Evolutionary conservation across 805 yeast species (phyloP).

Genomic region (Ascoidea asiatica): DNA sequence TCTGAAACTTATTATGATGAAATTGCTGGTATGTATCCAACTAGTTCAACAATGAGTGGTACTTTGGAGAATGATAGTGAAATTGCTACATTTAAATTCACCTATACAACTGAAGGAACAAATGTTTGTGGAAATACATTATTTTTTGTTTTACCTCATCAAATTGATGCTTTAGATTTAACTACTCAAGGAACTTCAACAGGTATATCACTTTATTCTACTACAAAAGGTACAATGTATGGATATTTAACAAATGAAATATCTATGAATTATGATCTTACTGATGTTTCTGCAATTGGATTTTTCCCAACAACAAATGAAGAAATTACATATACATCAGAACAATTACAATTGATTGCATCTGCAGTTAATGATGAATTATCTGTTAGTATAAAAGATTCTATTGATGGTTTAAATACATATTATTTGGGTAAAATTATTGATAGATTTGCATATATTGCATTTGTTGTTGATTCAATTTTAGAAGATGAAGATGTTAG

Average conservation of each 20-base stretch:
- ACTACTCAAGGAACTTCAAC: conserved; percentile 19
- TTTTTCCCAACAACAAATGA: conserved; percentile 16
- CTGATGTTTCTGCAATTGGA: conserved; percentile 28
- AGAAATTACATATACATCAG: conserved; percentile 22
- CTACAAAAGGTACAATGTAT: conserved; percentile 36
- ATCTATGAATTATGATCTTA: conserved; percentile 26
- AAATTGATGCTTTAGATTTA: conserved; percentile 22
- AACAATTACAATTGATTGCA: conserved; percentile 29
- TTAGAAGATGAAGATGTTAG: conserved; percentile 28
- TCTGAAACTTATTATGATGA: conserved; percentile 35
- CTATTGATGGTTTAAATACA: conserved; percentile 27
- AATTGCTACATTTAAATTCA: conserved; percentile 32
- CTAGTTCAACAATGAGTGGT: conserved; percentile 34
- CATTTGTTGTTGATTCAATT: conserved; percentile 35
- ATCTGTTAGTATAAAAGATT: conserved; percentile 27
- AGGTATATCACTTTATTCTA: conserved; percentile 28
- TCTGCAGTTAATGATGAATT: conserved; percentile 32
- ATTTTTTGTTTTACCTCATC: conserved; percentile 41
- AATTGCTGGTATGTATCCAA: conserved; percentile 57
- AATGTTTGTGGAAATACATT: conserved; percentile 30
- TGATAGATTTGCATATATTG: conserved; percentile 44
- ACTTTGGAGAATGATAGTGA: conserved; percentile 28
- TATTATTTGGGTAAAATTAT: conserved; percentile 40
- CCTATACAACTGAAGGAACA: conserved; percentile 32
- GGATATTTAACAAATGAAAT: conserved; percentile 29